These are phyloP conservation scores for Fistulinella prunicolor DNA, from an alignment of 768 basidiomycete species.

Conservation along the genomic window DNA sequence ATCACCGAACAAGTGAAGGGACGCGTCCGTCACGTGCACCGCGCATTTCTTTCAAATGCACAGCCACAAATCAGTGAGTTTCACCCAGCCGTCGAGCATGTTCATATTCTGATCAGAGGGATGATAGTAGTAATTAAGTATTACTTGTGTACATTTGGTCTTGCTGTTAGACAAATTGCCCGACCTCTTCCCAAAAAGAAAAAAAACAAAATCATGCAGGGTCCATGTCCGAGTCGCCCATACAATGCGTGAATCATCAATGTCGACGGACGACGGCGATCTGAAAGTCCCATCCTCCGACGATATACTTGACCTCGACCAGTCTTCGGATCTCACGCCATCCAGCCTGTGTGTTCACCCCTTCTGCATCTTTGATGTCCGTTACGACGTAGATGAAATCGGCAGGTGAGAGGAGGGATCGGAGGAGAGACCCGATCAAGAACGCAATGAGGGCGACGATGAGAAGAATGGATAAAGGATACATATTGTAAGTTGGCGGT, in stretches of 20 bases:
- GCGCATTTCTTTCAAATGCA: too few species aligned
- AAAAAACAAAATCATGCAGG: not conserved
- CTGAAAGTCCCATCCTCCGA: conserved; percentile 87
- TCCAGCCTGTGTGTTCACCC: conserved; percentile 39
- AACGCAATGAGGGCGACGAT: conserved; percentile 85
- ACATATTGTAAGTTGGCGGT: conserved; percentile 20
- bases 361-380: conserved; percentile 53
- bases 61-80: too few species aligned
- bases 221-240: not conserved
- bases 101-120: too few species aligned
- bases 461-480: conserved; percentile 56
- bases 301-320: conserved; percentile 76
- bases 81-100: too few species aligned
- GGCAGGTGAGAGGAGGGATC: conserved; percentile 84
- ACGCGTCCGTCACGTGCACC: conserved; percentile 9
- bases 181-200: not conserved
- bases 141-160: conserved; percentile 1
- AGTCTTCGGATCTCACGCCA: conserved; percentile 88
- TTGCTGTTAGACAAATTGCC: conserved; percentile 13
- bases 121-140: not conserved
- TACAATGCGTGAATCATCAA: conserved; percentile 22
- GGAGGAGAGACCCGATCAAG: conserved; percentile 84
- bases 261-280: conserved; percentile 79
- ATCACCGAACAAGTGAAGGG: not conserved
- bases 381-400: conserved; percentile 85